Conservation (phyloP, 371 early-diverging fungal species). For the Lichtheimia corymbifera region DNA sequence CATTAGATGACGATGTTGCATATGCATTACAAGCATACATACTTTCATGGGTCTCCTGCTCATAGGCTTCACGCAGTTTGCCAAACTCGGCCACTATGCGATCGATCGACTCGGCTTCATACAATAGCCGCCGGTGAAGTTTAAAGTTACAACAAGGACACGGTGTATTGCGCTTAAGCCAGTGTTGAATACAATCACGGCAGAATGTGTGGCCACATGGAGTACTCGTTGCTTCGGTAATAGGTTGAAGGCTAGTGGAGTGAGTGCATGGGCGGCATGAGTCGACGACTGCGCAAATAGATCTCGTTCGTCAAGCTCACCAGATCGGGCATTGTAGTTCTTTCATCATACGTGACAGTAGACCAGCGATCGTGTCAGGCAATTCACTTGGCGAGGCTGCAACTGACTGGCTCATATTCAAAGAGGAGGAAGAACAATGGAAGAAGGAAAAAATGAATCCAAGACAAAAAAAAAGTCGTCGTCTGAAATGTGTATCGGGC, state of each 20-base stretch:
- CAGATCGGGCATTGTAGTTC: constrained; percentile 18
- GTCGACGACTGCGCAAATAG: neutral
- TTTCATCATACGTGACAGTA: constrained; percentile 8
- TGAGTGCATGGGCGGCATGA: no score
- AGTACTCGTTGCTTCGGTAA: constrained; percentile 12
- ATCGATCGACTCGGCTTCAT: constrained; percentile 5
- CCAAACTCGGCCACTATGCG: constrained; percentile 9
- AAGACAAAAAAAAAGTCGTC: no score
- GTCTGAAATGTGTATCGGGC: no score
- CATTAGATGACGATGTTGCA: neutral
- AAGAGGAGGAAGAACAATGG: neutral
- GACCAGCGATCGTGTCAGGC: constrained; percentile 14
- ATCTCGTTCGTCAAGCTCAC: neutral
- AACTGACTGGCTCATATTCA: neutral
- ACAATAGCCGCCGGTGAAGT: constrained; percentile 6
- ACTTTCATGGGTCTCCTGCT: constrained; percentile 13
- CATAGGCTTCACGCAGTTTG: constrained; percentile 11
- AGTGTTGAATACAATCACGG: constrained; percentile 9
- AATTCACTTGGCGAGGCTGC: constrained; percentile 6
- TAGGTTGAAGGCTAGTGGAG: constrained; percentile 5
- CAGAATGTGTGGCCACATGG: constrained; percentile 20
- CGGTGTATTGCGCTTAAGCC: neutral
- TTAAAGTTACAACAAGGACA: constrained; percentile 15
- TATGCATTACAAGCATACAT: neutral
- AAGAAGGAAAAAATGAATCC: no score